Percentiles rank a stretch among this genome's conserved stretches.
phyloP scores from a whole-genome alignment of 305 asterid species.

The Solanum hybrid region DNA sequence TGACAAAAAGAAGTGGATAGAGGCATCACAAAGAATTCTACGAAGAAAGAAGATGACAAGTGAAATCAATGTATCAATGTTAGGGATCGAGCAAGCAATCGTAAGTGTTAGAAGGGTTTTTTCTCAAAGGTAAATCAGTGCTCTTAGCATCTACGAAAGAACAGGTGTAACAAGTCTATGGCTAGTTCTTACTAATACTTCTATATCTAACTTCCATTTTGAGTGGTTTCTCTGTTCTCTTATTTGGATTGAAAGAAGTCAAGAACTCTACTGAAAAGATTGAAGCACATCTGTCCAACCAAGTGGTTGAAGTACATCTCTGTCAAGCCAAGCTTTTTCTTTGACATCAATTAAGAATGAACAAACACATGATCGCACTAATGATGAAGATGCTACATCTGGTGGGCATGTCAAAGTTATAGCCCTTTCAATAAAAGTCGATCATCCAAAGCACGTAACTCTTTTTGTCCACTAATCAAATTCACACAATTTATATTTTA shows the following conservation, averaged over 20 bases:
- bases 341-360: neutral
- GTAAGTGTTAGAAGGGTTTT: neutral
- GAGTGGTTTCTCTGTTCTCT: neutral
- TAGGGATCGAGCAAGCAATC: conserved; percentile 1
- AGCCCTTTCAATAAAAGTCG: neutral
- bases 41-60: neutral
- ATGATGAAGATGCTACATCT: neutral
- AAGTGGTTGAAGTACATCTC: neutral
- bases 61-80: neutral
- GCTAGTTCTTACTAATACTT: neutral
- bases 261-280: neutral
- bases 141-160: neutral
- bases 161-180: neutral
- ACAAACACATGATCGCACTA: neutral
- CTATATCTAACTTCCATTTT: neutral
- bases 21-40: neutral
- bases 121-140: neutral
- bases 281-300: neutral
- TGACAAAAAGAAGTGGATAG: neutral
- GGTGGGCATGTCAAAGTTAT: neutral
- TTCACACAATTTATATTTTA: neutral
- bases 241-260: neutral
- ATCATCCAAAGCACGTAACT: neutral
- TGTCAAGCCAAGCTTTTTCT: neutral
- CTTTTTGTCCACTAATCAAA: neutral